Percentiles rank a stretch among this genome's conserved stretches.
Evolutionary conservation across 208 protist genomes (phyloP).

Genomic region (Trypanosomatidae sp.): DNA sequence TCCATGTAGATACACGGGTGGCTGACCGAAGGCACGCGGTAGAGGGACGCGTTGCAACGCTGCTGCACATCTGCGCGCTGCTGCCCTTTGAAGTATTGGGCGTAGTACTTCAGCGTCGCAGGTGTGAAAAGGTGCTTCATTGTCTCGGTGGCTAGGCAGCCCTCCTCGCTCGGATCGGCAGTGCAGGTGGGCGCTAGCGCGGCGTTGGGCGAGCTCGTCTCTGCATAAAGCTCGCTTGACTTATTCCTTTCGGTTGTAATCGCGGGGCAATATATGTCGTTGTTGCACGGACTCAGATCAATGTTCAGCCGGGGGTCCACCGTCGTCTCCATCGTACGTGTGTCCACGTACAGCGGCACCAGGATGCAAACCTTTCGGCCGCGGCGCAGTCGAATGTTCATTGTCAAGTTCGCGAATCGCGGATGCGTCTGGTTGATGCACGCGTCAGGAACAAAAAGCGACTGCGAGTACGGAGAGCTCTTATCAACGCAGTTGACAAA

Average conservation of each 20-base stretch:
- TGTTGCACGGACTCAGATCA: conserved; percentile 69
- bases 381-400: conserved; percentile 95
- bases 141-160: conserved; percentile 44
- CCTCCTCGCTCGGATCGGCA: conserved; percentile 33
- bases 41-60: conserved; percentile 81
- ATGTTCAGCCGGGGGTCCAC: conserved; percentile 85
- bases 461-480: conserved; percentile 75
- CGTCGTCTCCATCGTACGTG: conserved; percentile 78
- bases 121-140: conserved; percentile 85
- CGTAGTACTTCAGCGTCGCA: conserved; percentile 89
- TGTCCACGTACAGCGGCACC: conserved; percentile 96
- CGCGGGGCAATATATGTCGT: conserved; percentile 70
- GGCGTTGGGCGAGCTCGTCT: conserved; percentile 1
- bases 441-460: conserved; percentile 96
- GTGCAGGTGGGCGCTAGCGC: conserved; percentile 5
- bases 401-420: conserved; percentile 96
- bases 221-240: conserved; percentile 38
- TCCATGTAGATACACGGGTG: conserved; percentile 98
- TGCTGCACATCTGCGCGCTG: conserved; percentile 70
- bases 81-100: conserved; percentile 84
- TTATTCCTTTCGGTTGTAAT: conserved; percentile 40
- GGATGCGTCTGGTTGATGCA: conserved; percentile 97
- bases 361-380: conserved; percentile 96
- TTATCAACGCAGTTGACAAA: conserved; percentile 34
- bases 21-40: conserved; percentile 78